Evolutionary conservation across 2,329 filamentous ascomycete genomes (phyloP), one percentile per base, ranked within the genome.

Genomic region (Penicillium freii): DNA sequence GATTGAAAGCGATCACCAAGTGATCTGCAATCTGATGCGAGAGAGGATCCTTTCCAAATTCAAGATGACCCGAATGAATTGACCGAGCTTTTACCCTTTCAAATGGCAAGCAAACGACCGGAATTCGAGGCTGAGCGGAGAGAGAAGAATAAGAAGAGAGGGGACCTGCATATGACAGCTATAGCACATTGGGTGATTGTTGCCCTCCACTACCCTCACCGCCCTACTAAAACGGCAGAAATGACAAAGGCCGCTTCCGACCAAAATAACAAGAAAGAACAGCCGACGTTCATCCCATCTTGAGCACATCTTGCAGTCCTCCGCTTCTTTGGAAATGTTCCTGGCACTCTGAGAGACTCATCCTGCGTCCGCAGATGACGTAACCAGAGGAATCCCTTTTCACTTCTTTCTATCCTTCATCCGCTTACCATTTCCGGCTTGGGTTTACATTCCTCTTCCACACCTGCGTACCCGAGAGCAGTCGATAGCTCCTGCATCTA

Each of bases 131-230:
- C 34, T 51, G 47, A 23, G 43, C 21, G 48, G 44, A 54, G 21
- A 23, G 13, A 15, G 31, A n/a, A 13, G 23, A 23, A 23, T 23
- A 23, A 21, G 17, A 27, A 49, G 13, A 31, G 36, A 42, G 33
- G 31, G 33, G 42, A 51, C 21, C n/a, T 40, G 51, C 39, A 58
- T 49, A 58, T 50, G 56, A 55, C 56, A 58, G 54, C 56, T 54
- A 52, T 48, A 56, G 53, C 50, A 38, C 39, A 53, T 50, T 29
- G 27, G 36, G 38, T 50, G 62, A 60, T 65, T 59, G 65, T 66
- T 66, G 62, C 63, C 64, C 61, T 49, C 63, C 51, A 65, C 64
- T 48, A 66, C 62, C 33, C 54, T 51, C 49, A 64, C 65, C 65
- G 65, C 65, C 63, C 44, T 31, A 34, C 59, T 59, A 56, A 56